Evolutionary conservation across 2,329 filamentous ascomycete genomes (phyloP).

Genomic region (Xylariaceae sp.): DNA sequence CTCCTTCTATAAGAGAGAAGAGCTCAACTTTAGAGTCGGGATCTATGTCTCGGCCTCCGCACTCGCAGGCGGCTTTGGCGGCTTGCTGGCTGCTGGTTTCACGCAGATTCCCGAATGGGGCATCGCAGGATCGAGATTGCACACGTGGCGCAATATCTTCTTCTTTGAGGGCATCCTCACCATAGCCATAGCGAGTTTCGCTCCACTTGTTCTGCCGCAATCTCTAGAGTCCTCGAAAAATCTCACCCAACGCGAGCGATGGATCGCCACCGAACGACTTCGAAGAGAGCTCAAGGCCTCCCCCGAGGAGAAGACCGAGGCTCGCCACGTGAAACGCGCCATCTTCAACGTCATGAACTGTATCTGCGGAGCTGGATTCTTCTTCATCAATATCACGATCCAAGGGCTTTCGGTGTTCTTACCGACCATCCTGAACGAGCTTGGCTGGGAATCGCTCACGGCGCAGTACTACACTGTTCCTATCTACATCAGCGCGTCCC

Average conservation of each 20-base stretch:
- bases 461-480: conserved; percentile 44
- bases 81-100: conserved; percentile 51
- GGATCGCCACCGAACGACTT: conserved; percentile 51
- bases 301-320: conserved; percentile 43
- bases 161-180: conserved; percentile 60
- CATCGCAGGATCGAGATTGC: conserved; percentile 36
- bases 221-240: conserved; percentile 46
- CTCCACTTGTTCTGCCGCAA: conserved; percentile 50
- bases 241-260: conserved; percentile 49
- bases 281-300: conserved; percentile 44
- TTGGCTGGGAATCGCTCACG: conserved; percentile 37
- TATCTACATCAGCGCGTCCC: conserved; percentile 39
- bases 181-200: conserved; percentile 41
- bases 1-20: conserved; percentile 53
- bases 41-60: conserved; percentile 53
- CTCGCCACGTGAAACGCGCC: conserved; percentile 47
- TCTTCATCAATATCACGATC: conserved; percentile 58
- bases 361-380: conserved; percentile 55
- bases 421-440: conserved; percentile 43
- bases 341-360: conserved; percentile 56
- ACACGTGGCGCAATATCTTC: conserved; percentile 58
- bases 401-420: conserved; percentile 50
- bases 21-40: conserved; percentile 52
- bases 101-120: conserved; percentile 51
- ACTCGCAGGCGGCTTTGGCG: conserved; percentile 55